Evolutionary conservation across 495 filamentous ascomycete species (phyloP), one percentile per base, ranked within the genome.

Genomic region (Apiosordaria backusii): DNA sequence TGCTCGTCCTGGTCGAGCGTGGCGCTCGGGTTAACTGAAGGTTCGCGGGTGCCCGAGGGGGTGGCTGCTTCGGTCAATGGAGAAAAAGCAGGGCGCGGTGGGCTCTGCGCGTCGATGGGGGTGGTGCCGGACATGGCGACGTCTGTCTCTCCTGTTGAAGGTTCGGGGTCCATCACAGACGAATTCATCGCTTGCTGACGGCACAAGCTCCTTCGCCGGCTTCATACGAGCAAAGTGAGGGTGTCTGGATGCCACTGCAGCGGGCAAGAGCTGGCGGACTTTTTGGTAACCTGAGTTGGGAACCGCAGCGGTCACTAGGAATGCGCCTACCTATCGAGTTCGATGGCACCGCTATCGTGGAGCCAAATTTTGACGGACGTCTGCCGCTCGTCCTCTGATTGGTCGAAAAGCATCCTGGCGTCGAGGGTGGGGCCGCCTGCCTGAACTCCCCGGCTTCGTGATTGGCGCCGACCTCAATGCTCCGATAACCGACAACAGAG

Each of bases 201-300:
- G 15, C 4, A 70, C 74, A 75, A 75, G 75, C 75, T 77, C 75
- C 75, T 77, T 74, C 74, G 75, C 72, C 75, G 68, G 57, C 54
- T 67, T 65, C 57, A 59, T 45, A 45, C 35, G 35, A 45, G 35
- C 35, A 45, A 45, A 45, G 35, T 45, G 35, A 45, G 35, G 35
- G 35, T 45, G 35, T 45, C 35, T 7, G 35, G 35, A 45, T 45
- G 35, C 35, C 35, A 45, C 35, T 45, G 35, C 35, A 6, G 35
- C 35, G 35, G 10, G 35, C 35, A 45, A 45, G 6, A 45, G 35
- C 35, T 45, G 35, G 27, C 3, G 27, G 27, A 7, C 16, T 45
- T 45, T 45, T 45, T 45, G 35, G 5, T 45, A 15, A 45, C 35
- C 35, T 45, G 35, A 24, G 22, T 57, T 25, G 25, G 26, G 60